Evolutionary conservation across 345 rosid species (phyloP).

Genomic region (Murraya koenigii): DNA sequence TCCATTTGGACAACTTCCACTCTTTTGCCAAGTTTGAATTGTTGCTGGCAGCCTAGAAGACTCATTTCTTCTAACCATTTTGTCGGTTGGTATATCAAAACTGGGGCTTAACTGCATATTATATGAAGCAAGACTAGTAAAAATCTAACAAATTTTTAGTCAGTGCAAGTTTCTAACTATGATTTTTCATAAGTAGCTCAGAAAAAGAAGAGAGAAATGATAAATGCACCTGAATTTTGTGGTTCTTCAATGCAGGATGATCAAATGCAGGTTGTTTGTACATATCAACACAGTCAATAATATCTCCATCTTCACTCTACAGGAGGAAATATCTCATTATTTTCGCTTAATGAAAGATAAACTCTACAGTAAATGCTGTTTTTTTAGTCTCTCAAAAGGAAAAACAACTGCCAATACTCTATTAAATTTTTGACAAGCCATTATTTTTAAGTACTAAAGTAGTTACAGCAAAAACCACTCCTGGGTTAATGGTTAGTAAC

Average conservation of each 20-base stretch:
- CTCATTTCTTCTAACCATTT: not conserved
- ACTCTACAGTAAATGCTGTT: too few species aligned
- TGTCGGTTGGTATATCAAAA: constrained; percentile 3
- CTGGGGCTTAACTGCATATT: constrained; percentile 44
- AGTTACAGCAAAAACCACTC: too few species aligned
- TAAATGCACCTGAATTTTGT: constrained; percentile 40
- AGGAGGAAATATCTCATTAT: not conserved
- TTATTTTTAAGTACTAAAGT: too few species aligned
- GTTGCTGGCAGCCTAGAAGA: constrained; percentile 9
- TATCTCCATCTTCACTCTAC: constrained; percentile 57
- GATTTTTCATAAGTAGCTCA: too few species aligned
- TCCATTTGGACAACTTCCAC: constrained; percentile 45
- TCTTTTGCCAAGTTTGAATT: constrained; percentile 44
- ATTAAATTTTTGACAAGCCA: too few species aligned
- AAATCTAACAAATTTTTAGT: not conserved
- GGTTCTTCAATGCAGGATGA: constrained; percentile 42
- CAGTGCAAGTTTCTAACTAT: too few species aligned
- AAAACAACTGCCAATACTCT: too few species aligned
- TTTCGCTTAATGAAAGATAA: not conserved
- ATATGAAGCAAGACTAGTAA: not conserved
- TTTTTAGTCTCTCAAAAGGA: too few species aligned
- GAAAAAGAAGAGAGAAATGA: not conserved
- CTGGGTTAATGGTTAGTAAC: too few species aligned
- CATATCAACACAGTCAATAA: constrained; percentile 48
- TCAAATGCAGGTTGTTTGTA: constrained; percentile 55